Base-by-base conservation (phyloP, 2,329 filamentous ascomycete genomes). In the Colletotrichum endophyticum region DNA sequence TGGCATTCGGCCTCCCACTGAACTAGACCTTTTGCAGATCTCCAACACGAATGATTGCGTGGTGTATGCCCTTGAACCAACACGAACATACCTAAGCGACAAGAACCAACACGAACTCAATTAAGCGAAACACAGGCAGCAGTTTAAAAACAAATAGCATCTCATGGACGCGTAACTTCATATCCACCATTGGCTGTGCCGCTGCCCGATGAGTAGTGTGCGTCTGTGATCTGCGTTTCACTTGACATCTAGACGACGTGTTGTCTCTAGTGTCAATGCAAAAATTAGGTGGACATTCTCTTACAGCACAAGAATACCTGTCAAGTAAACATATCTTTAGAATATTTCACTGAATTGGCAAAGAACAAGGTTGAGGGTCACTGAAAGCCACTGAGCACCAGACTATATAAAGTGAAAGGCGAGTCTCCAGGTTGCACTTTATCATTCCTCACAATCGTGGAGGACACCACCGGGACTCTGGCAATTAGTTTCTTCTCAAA, bases 241-340 rank as follows among this genome's bases (percentile, higher is more conserved):
- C 11, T 25, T 13, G n/a, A 22, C n/a, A 22, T 49, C n/a, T 4
- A 13, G 44, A 49, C 44, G n/a, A 22, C 44, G 44, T 49, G 44
- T 7, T 13, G 11, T 49, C 44, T 13, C n/a, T 3, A 13, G 11
- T 49, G 44, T 49, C 44, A 6, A 49, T 22, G 44, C n/a, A 7
- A 13, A 22, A 13, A 12, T 13, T 11, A 49, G 5, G 8, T n/a
- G 39, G 39, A 44, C 5, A n/a, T 1, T 44, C 8, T 44, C 39
- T n/a, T n/a, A 16, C 7, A 8, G 15, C 15, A 16, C 7, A 19
- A 44, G 19, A 44, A 44, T 44, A 9, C 39, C 16, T n/a, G 19
- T n/a, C 6, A 6, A 3, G n/a, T n/a, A 0, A 6, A 6, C n/a
- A n/a, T n/a, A 12, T 6, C 19, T 44, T 44, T 19, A 3, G 19